Evolutionary conservation across 306 rosid species (phyloP).

Genomic region (Fragaria ananassa): DNA sequence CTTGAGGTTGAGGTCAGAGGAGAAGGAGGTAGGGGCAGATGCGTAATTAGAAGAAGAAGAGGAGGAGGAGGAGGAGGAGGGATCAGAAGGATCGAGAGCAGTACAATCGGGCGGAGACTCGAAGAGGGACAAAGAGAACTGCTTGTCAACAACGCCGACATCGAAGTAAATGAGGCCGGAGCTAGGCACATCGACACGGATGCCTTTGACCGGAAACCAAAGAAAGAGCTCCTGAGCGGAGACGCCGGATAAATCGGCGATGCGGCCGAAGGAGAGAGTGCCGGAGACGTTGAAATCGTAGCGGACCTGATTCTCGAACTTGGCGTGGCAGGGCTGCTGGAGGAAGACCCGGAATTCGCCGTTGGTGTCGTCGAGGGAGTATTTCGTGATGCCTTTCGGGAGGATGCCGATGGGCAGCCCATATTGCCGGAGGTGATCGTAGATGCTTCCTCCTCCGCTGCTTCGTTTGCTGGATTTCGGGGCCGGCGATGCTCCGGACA

Average conservation of each 20-base stretch:
- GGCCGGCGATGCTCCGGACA: background rate
- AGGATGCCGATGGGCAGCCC: constrained; percentile 88
- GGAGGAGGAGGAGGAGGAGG: background rate
- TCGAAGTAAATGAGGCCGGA: constrained; percentile 79
- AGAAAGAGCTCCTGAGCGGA: constrained; percentile 83
- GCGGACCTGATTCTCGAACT: constrained; percentile 81
- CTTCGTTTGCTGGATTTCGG: background rate
- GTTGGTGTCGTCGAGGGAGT: constrained; percentile 33
- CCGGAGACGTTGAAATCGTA: constrained; percentile 73
- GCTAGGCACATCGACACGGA: constrained; percentile 66
- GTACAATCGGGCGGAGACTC: constrained; percentile 71
- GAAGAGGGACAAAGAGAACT: constrained; percentile 73
- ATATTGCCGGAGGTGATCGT: constrained; percentile 56
- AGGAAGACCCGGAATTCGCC: constrained; percentile 58
- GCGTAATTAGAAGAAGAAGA: background rate
- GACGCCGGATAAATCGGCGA: constrained; percentile 64
- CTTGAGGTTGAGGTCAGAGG: background rate
- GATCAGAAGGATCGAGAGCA: constrained; percentile 38
- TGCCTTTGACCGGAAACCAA: constrained; percentile 85
- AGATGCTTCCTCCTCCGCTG: constrained; percentile 30
- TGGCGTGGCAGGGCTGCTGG: constrained; percentile 70
- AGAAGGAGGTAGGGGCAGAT: background rate
- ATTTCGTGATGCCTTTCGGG: constrained; percentile 61
- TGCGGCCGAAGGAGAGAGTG: constrained; percentile 45
- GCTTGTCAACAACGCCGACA: constrained; percentile 90